A percentile compares a stretch with the other conserved stretches of the same genome.
Conservation (phyloP, 2,329 filamentous ascomycete genomes). For the Emergomyces pasteurianus region DNA sequence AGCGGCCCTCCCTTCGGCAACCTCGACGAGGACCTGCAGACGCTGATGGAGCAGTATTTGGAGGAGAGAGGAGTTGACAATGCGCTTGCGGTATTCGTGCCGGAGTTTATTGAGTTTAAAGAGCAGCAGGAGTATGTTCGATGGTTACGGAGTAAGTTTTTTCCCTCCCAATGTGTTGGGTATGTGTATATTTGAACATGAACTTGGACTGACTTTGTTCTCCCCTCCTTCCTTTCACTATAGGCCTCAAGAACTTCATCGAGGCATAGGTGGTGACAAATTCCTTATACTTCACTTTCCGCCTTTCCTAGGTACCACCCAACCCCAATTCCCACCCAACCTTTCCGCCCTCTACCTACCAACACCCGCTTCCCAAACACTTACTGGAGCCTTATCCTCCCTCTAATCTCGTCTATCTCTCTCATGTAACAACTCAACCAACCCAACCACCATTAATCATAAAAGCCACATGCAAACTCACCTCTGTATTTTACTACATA, state of each 20-base stretch:
- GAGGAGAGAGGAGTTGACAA: constrained; percentile 88
- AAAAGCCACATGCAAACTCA: background rate
- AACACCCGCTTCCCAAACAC: background rate
- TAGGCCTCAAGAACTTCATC: constrained; percentile 74
- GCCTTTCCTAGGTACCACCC: background rate
- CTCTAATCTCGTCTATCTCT: background rate
- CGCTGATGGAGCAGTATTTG: constrained; percentile 82
- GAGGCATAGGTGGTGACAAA: constrained; percentile 42
- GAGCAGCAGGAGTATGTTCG: constrained; percentile 93
- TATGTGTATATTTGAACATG: background rate
- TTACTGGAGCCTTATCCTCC: background rate
- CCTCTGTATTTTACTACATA: background rate
- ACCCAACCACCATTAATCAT: background rate
- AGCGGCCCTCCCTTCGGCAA: constrained; percentile 85
- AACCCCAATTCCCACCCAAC: background rate
- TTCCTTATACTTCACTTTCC: background rate
- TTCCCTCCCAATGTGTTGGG: constrained; percentile 1
- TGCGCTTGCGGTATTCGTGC: constrained; percentile 76
- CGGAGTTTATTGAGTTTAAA: constrained; percentile 95
- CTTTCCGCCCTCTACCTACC: background rate
- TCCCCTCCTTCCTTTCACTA: background rate
- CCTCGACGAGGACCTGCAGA: constrained; percentile 90
- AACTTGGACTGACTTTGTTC: constrained; percentile 14
- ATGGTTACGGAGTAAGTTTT: constrained; percentile 61
- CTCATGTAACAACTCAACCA: background rate